Conservation (phyloP, 305 asterid genomes). For the Salvia sclarea region DNA sequence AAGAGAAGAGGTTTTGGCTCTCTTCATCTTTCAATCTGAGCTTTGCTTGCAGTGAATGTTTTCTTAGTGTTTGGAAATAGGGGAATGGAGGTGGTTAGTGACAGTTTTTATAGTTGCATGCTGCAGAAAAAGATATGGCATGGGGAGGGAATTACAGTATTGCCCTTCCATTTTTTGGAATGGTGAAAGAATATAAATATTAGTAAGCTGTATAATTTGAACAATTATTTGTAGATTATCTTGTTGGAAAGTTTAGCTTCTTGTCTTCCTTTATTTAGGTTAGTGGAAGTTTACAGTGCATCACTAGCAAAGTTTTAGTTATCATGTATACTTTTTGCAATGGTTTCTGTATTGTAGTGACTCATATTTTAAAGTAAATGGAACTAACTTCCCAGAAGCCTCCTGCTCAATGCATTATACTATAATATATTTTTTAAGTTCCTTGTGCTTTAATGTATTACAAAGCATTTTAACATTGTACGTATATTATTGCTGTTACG, state of each 20-base stretch:
- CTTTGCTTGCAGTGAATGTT: neutral
- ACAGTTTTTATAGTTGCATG: conserved; percentile 52
- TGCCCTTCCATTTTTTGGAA: conserved; percentile 19
- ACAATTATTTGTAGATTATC: conserved; percentile 35
- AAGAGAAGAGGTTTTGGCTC: conserved; percentile 29
- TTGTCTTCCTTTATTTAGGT: conserved; percentile 27
- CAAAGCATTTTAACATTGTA: neutral
- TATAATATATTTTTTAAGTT: neutral
- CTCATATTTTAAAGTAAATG: neutral
- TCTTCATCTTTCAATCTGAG: conserved; percentile 40
- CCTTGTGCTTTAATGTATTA: neutral
- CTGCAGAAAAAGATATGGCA: conserved; percentile 24
- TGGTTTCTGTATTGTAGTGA: conserved; percentile 19
- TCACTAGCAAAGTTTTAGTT: conserved; percentile 27
- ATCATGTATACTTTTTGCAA: conserved; percentile 12
- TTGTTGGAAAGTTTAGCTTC: conserved; percentile 33
- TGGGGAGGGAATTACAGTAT: conserved; percentile 24
- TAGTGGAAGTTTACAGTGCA: conserved; percentile 41
- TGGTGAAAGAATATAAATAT: neutral
- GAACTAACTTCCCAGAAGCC: conserved; percentile 2
- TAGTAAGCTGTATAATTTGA: conserved; percentile 8
- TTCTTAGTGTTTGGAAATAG: conserved; percentile 24
- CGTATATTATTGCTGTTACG: no score
- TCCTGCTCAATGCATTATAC: neutral
- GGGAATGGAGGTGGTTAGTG: conserved; percentile 34